Evolutionary conservation across 495 filamentous ascomycete genomes (phyloP).

Genomic region (Aspergillus ellipticus): DNA sequence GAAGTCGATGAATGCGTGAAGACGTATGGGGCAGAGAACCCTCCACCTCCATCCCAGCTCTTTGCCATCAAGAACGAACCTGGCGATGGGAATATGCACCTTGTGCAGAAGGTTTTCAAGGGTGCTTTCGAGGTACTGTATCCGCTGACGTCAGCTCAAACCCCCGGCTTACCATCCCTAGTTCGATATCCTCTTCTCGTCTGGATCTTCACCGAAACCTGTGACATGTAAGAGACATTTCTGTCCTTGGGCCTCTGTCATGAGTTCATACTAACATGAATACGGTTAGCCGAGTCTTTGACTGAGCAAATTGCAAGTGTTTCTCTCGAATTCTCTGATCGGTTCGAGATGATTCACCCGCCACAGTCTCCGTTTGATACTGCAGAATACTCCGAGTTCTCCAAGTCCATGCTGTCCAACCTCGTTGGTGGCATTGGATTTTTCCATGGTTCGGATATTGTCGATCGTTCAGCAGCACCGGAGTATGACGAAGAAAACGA

Average conservation of each 20-base stretch:
- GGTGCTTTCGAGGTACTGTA: slow-evolving; percentile 72
- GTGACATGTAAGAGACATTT: slow-evolving; percentile 49
- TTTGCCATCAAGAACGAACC: slow-evolving; percentile 73
- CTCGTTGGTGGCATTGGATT: slow-evolving; percentile 92
- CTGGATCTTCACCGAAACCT: slow-evolving; percentile 59
- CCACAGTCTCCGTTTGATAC: slow-evolving; percentile 73
- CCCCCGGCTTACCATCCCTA: slow-evolving; percentile 28
- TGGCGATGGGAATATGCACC: slow-evolving; percentile 74
- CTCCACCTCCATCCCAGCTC: slow-evolving; percentile 79
- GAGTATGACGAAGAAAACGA: slow-evolving; percentile 97
- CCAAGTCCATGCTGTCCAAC: slow-evolving; percentile 88
- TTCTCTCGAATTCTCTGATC: slow-evolving; percentile 64
- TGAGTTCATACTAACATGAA: slow-evolving; percentile 31
- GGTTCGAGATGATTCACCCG: slow-evolving; percentile 68
- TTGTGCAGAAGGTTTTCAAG: slow-evolving; percentile 89
- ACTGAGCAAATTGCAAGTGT: slow-evolving; percentile 63
- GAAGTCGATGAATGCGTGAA: slow-evolving; percentile 66
- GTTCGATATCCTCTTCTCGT: slow-evolving; percentile 92
- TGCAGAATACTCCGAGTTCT: slow-evolving; percentile 72
- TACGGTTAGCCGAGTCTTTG: slow-evolving; percentile 56
- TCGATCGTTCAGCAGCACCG: slow-evolving; percentile 83
- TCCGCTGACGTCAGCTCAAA: neutral
- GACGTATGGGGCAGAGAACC: slow-evolving; percentile 63
- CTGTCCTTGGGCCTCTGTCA: neutral
- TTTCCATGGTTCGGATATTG: slow-evolving; percentile 81